phyloP scores from a whole-genome alignment of 1,284 basidiomycete species.

The Heterobasidion parviporum region DNA sequence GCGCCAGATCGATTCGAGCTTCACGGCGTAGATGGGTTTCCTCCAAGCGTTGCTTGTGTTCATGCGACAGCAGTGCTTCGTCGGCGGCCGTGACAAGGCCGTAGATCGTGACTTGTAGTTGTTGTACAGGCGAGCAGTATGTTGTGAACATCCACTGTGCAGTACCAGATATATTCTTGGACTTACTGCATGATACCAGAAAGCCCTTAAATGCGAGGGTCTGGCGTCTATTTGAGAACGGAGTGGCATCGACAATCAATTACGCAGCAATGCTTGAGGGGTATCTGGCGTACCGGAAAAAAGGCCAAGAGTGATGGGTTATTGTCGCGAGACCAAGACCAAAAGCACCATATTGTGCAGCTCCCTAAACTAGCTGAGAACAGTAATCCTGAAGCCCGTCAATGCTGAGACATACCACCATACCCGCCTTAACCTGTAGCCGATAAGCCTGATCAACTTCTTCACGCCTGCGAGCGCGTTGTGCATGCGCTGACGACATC shows the following conservation, averaged over 20 bases:
- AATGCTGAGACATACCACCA: conserved; percentile 25
- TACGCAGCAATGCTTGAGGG: not conserved
- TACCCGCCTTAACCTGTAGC: conserved; percentile 45
- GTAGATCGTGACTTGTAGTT: conserved; percentile 42
- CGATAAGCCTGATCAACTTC: conserved; percentile 47
- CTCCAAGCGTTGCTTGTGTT: conserved; percentile 51
- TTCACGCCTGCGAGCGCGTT: conserved; percentile 35
- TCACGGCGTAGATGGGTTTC: conserved; percentile 67
- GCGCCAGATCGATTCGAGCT: conserved; percentile 68
- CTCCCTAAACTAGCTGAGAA: conserved; percentile 37
- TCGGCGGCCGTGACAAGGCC: conserved; percentile 75
- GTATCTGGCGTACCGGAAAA: conserved; percentile 55
- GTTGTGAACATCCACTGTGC: not conserved
- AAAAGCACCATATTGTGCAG: conserved; percentile 39
- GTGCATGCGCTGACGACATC: not conserved
- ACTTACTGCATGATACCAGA: conserved; percentile 47
- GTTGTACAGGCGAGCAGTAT: not conserved
- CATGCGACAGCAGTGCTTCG: conserved; percentile 64
- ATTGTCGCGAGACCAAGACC: conserved; percentile 57
- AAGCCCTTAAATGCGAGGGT: conserved; percentile 78
- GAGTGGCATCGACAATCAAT: not conserved
- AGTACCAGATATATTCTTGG: conserved; percentile 1
- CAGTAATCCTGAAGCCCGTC: not conserved
- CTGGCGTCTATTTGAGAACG: conserved; percentile 46
- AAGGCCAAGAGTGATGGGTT: conserved; percentile 71